Evolutionary conservation across 2,329 filamentous ascomycete species (phyloP).

Genomic region (Fusarium sp.): DNA sequence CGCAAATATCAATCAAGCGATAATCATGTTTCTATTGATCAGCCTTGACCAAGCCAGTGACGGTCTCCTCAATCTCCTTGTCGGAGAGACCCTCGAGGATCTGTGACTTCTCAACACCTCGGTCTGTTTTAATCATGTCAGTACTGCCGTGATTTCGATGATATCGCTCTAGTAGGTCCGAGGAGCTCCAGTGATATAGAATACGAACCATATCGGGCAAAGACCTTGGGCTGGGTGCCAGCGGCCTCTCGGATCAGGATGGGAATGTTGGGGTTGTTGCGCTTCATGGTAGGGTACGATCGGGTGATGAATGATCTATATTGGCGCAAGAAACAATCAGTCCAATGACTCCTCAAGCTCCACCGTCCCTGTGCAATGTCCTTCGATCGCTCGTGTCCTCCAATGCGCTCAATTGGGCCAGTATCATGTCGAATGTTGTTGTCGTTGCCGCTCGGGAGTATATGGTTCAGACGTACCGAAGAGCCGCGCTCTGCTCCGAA

Average conservation of each 20-base stretch:
- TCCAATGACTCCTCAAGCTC: not conserved
- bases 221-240: conserved; percentile 86
- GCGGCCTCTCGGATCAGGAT: conserved; percentile 94
- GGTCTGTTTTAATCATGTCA: conserved; percentile 51
- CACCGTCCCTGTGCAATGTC: not conserved
- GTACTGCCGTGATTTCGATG: not conserved
- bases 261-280: conserved; percentile 93
- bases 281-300: conserved; percentile 98
- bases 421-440: conserved; percentile 1
- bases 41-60: conserved; percentile 63
- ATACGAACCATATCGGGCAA: conserved; percentile 86
- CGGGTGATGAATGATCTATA: conserved; percentile 86
- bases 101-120: conserved; percentile 66
- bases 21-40: conserved; percentile 20
- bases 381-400: not conserved
- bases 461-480: conserved; percentile 69
- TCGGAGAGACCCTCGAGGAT: conserved; percentile 68
- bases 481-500: conserved; percentile 86
- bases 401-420: conserved; percentile 25
- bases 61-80: conserved; percentile 69
- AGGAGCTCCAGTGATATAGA: not conserved
- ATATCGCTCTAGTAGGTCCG: not conserved
- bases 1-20: not conserved
- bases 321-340: conserved; percentile 23
- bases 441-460: not conserved